These are phyloP conservation scores for Hymenoscyphus fraxineus DNA, from an alignment of 2,329 filamentous ascomycete genomes.

Conservation along the genomic window DNA sequence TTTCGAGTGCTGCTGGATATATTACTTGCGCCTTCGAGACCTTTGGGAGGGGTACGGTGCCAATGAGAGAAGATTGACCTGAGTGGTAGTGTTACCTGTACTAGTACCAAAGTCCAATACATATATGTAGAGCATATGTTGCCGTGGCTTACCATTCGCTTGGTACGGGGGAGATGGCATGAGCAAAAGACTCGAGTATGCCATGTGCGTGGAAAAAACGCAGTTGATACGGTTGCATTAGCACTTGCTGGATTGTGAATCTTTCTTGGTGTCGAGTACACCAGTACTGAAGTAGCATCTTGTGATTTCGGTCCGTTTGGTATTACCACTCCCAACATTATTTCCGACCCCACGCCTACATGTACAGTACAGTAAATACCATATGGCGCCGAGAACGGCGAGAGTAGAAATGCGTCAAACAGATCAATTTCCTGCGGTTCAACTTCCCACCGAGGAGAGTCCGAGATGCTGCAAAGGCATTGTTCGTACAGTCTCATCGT, in stretches of 20 bases:
- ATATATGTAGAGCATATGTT: too few relatives aligned
- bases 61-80: background rate
- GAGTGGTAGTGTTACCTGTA: background rate
- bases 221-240: background rate
- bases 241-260: background rate
- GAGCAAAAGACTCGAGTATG: background rate
- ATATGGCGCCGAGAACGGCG: background rate
- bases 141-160: background rate
- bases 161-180: background rate
- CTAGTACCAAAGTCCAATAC: background rate
- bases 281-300: background rate
- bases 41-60: background rate
- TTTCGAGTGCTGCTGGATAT: background rate
- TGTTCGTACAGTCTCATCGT: background rate
- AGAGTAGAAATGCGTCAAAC: background rate
- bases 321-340: background rate
- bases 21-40: background rate
- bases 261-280: background rate
- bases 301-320: background rate
- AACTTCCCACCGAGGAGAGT: background rate
- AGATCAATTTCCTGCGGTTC: background rate
- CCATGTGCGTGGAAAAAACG: background rate
- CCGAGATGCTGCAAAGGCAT: background rate
- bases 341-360: background rate
- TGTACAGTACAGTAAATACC: too few relatives aligned